Evolutionary conservation across 306 rosid species (phyloP), one percentile per base, ranked within the genome.

Genomic region (Cucurbita ficifolia): DNA sequence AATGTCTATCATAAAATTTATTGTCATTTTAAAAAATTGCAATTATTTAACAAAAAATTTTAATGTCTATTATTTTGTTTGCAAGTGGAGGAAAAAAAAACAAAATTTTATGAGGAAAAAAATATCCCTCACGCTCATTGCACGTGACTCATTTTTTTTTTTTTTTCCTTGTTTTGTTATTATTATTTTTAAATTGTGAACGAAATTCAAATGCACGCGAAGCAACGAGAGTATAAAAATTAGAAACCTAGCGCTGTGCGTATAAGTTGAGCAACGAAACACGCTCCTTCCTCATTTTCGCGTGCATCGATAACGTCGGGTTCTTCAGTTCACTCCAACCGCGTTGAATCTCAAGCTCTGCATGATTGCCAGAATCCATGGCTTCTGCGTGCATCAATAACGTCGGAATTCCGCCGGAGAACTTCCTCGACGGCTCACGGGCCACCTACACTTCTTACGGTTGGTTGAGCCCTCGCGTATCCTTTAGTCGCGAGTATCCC

Each of bases 361-460:
- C 38, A 65, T 65, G 72, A 40, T 42, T 38, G 53, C 49, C 38
- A 38, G 52, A 42, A 24, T 48, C 13, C 12, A 93, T 93, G 98
- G 97, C 98, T 56, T 93, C 98, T 0, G 98, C 98, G 2, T 93
- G 97, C 48, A 85, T 93, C 61, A 94, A 94, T 85, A 90, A 90
- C 84, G 85, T 93, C 38, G 87, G 82, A 8, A 70, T 89, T 59
- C 77, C 92, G 68, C 78, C 95, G 55, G 97, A 92, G 22, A 85
- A 75, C 22, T 92, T 92, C 69, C 85, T 84, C 22, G 85, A 83
- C 83, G 71, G 81, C 17, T 21, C 92, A 1, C 81, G 81, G 60
- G 65, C 83, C 16, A 55, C 85, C 14, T 88, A 72, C 75, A 80
- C 87, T 16, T 77, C 90, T 0, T 86, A 88, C 70, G 90, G 88